Base-by-base conservation (phyloP, 495 filamentous ascomycete species). In the Xylaria intraflava region DNA sequence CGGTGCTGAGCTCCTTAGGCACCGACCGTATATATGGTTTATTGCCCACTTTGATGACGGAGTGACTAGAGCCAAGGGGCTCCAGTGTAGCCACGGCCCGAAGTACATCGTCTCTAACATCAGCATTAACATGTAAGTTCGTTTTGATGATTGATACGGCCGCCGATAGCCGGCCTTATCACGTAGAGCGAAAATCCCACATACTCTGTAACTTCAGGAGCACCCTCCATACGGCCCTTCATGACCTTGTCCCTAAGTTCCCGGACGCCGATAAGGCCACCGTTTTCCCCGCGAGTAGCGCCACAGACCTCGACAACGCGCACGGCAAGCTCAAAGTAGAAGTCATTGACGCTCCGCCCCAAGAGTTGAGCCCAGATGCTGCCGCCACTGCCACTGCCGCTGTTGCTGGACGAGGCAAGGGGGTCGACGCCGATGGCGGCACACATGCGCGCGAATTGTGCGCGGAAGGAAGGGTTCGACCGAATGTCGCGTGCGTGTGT, bases 381-480 rank as follows among this genome's bases (percentile, higher is more conserved):
- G 16, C 66, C 75, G 63, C 65, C 72, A 40, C 58, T 73, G 54
- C 52, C 77, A 59, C 49, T 67, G 55, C 63, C 72, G 35, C 60
- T 61, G 16, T 63, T 82, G 58, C 74, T 73, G 62, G 82, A 84
- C 59, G 83, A 87, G 16, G 89, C 89, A 1, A 97, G 76, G 0
- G 93, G 93, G 67, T 98, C 94, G 7, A 98, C 91, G 10, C 93
- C 93, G 60, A 98, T 95, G 49, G 92, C 88, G 61, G 89, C 83
- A 72, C 93, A 98, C 94, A 98, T 97, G 59, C 92, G 88, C 5
- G 93, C 93, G 65, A 98, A 98, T 73, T 97, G 91, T 14, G 90
- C 89, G 26, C 94, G 89, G 70, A 98, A 98, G 0, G 82, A 83
- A 10, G 94, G 93, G 67, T 96, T 90, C 2, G 90, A 95, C 55